These are phyloP conservation scores for Boletus sp. DNA, from an alignment of 1,284 basidiomycete species.

Conservation along the genomic window DNA sequence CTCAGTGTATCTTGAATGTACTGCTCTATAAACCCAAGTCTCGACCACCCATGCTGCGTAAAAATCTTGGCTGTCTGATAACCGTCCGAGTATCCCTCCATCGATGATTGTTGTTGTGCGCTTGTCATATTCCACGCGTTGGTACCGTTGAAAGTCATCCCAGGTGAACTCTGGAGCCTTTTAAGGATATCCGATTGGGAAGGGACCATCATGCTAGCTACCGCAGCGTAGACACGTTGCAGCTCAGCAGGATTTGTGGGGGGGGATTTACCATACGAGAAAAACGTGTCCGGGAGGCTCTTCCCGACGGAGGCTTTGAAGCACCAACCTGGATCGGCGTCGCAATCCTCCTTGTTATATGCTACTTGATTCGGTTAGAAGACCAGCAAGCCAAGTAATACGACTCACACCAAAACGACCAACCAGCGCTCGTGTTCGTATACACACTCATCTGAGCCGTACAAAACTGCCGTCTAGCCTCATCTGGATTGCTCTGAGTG, in stretches of 20 bases:
- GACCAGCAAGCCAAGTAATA: conserved; percentile 17
- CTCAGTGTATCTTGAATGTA: conserved; percentile 57
- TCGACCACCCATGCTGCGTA: conserved; percentile 56
- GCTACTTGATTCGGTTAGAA: conserved; percentile 11
- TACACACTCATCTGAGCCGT: conserved; percentile 66
- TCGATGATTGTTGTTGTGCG: conserved; percentile 33
- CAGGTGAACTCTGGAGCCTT: conserved; percentile 1
- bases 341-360: conserved; percentile 65
- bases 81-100: conserved; percentile 66
- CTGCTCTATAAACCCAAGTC: conserved; percentile 68
- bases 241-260: conserved; percentile 17
- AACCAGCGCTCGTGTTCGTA: conserved; percentile 62
- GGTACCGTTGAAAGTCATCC: background rate
- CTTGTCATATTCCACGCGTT: conserved; percentile 11
- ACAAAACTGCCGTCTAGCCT: conserved; percentile 61
- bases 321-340: conserved; percentile 66
- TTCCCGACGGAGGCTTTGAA: conserved; percentile 63
- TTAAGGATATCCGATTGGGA: conserved; percentile 23
- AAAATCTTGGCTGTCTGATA: conserved; percentile 65
- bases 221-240: conserved; percentile 20
- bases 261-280: conserved; percentile 47
- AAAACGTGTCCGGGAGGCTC: conserved; percentile 61
- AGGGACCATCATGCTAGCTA: conserved; percentile 20
- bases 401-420: conserved; percentile 74
- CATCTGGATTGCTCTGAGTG: conserved; percentile 49